These are phyloP conservation scores for Coffea humblotiana DNA, from an alignment of 305 asterid species.

Conservation along the genomic window DNA sequence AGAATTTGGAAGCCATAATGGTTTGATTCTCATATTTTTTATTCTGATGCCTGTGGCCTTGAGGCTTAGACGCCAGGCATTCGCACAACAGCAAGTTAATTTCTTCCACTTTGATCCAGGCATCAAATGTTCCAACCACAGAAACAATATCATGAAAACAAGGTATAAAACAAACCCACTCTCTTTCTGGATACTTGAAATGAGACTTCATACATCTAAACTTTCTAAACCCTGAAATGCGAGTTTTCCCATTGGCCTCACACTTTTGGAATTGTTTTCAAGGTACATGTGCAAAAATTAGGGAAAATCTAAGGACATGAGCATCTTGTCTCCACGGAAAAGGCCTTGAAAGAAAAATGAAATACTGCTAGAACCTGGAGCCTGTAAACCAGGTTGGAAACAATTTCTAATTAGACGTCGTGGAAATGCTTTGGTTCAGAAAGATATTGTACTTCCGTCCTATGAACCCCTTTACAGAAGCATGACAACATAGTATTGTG, in stretches of 20 bases:
- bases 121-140: background rate
- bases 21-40: background rate
- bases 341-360: background rate
- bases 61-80: background rate
- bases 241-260: background rate
- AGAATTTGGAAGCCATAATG: background rate
- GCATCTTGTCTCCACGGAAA: background rate
- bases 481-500: background rate
- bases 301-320: background rate
- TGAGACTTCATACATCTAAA: background rate
- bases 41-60: background rate
- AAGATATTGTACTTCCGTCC: background rate
- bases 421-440: background rate
- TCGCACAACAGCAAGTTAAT: background rate
- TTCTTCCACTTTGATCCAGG: background rate
- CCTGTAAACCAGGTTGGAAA: background rate
- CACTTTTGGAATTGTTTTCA: background rate
- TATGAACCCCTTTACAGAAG: background rate
- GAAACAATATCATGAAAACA: background rate
- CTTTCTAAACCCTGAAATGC: background rate
- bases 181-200: background rate
- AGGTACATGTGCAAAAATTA: background rate
- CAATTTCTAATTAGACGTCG: background rate
- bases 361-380: background rate
- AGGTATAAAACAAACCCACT: background rate